These are phyloP conservation scores for Anthracocystis panici-leucophaei DNA, from an alignment of 1,284 basidiomycete species.

Conservation along the genomic window DNA sequence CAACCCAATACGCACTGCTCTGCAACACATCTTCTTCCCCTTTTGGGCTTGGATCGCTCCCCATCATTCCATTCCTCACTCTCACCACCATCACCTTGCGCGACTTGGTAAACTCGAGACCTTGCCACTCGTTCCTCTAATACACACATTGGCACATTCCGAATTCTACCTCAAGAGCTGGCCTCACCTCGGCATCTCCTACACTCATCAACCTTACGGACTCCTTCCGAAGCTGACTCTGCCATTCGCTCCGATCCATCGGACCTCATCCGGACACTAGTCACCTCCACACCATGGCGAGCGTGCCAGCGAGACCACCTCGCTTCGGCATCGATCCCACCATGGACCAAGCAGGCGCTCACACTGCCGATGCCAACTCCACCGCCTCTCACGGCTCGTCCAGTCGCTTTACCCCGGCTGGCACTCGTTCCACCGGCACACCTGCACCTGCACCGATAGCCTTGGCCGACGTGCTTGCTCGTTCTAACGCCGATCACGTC, in stretches of 20 bases:
- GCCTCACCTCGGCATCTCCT: not conserved
- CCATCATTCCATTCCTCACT: no score
- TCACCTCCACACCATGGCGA: conserved; percentile 26
- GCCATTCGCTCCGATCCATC: not conserved
- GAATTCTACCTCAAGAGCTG: no score
- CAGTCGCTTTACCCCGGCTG: conserved; percentile 30
- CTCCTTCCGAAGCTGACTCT: no score
- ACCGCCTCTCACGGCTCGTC: conserved; percentile 48
- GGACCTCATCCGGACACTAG: not conserved
- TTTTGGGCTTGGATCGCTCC: no score
- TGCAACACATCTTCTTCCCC: no score
- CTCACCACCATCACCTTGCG: no score
- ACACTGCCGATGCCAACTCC: conserved; percentile 29
- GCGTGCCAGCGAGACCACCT: conserved; percentile 38
- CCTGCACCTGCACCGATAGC: conserved; percentile 50
- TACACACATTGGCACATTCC: no score
- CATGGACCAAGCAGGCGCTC: conserved; percentile 20
- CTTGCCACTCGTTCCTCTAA: no score
- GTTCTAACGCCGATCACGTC: conserved; percentile 43
- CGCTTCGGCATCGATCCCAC: conserved; percentile 38
- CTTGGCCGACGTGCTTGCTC: conserved; percentile 53
- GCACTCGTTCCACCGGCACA: conserved; percentile 34
- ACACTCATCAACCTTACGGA: no score
- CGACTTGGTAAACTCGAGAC: no score
- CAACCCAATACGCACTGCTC: no score